Evolutionary conservation across 305 asterid genomes (phyloP), one percentile per base, ranked within the genome.

Genomic region (Plantago coronopus): DNA sequence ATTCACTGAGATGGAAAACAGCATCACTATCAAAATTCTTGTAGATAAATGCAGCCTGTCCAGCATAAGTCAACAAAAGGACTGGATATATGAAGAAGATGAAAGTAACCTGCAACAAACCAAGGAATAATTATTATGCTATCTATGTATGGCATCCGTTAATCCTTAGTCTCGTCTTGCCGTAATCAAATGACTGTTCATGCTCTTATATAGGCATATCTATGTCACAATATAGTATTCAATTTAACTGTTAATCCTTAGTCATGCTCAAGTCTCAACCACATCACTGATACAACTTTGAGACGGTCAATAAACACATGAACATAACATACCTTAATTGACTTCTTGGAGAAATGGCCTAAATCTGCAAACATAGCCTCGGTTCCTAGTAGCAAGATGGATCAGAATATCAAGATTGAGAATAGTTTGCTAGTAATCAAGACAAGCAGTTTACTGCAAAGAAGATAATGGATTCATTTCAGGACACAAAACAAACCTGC

Each of bases 301-400:
- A 31, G 9, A 31, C 9, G 7, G 5, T 4, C 4, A 7, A 31
- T 10, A 7, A 4, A 31, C 3, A 38, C 43, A 38, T 45, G 19
- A 8, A 25, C 14, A 47, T n/a, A 9, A 18, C 70, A 0, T 63
- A 88, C 98, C 96, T 84, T 86, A 58, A 91, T 81, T 22, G 98
- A 88, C 76, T 68, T 83, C 87, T 78, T 84, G 44, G 96, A 86
- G 65, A 91, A 91, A 80, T 91, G 98, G 25, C 96, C 96, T 27
- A 91, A 75, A 91, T 84, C 86, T 14, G 95, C 88, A 68, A 81
- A 91, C 90, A 91, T 84, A 54, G 86, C 82, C 76, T 91, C 98
- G 8, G 98, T 71, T 59, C 98, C 98, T 91, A 86, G 65, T 71
- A 46, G 48, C 42, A 44, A 61, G 45, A 46, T 44, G 27, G 63